Evolutionary conservation across 2,329 filamentous ascomycete species (phyloP), one percentile per base, ranked within the genome.

Genomic region (Scedosporium boydii): DNA sequence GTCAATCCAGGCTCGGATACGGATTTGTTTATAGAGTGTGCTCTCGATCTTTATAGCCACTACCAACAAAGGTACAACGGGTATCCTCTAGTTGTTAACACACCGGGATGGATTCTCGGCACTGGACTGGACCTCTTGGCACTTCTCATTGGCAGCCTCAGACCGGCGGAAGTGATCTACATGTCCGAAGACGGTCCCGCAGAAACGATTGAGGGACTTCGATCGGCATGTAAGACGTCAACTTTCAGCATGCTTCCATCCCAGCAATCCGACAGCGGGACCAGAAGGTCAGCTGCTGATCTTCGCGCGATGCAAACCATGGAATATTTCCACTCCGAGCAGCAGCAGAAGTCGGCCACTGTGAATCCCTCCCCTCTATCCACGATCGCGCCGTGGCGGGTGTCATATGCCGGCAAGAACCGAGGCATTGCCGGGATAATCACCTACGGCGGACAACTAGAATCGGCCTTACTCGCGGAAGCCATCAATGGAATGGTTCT

Each of bases 251-350:
- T 78, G 4, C 74, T 91, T 4, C 82, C 86, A 4, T 87, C 87
- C 1, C 82, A 87, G 67, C 72, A 79, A 7, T 78, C 78, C n/a
- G 81, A 85, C 48, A 7, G 29, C n/a, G 77, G 78, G 48, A 78
- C 78, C 1, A 76, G 81, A 3, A 78, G 87, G 44, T 89, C 86
- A 9, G 81, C 88, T 0, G 80, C 83, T 0, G 86, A 93, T 64
- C 73, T 90, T 2, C 78, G 88, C 59, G 81, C 82, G 5, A 91
- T 93, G 87, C 88, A 92, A 67, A 84, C 81, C n/a, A 87, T 91
- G 80, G 87, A 89, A 0, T 93, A 93, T 68, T 91, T 93, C 68
- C 90, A 93, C 69, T 66, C 51, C 38, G 41, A 61, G 3, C 26
- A 56, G 16, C 60, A 63, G 16, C 61, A 63, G 6, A 26, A 26